phyloP scores from a whole-genome alignment of 192 early-diverging fungal genomes.

The Backusella liffmaniae region DNA sequence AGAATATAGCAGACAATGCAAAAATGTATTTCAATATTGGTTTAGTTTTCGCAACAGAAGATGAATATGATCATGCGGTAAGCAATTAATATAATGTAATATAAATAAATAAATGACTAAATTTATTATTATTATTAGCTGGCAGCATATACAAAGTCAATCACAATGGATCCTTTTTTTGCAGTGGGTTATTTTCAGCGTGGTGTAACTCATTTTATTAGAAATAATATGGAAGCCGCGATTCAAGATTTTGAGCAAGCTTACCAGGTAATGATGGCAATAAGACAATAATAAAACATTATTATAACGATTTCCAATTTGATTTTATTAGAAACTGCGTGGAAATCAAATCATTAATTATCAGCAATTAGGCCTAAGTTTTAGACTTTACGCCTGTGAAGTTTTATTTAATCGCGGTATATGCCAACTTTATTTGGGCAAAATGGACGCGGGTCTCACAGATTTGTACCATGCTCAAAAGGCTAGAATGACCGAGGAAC shows the following conservation, averaged over 20 bases:
- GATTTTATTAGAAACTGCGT: constrained; percentile 59
- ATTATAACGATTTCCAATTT: not conserved
- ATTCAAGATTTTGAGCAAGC: constrained; percentile 80
- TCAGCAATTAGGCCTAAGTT: constrained; percentile 87
- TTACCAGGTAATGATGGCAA: constrained; percentile 50
- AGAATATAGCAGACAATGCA: constrained; percentile 83
- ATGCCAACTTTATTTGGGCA: constrained; percentile 71
- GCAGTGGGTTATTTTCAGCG: constrained; percentile 92
- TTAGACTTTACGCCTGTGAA: constrained; percentile 87
- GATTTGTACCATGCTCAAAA: constrained; percentile 71
- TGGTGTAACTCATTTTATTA: constrained; percentile 79
- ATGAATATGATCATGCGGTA: constrained; percentile 82
- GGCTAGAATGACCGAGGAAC: constrained; percentile 63
- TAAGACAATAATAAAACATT: not conserved
- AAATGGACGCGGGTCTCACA: constrained; percentile 63
- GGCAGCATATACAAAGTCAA: constrained; percentile 68
- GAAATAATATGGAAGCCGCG: constrained; percentile 66
- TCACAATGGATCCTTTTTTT: constrained; percentile 81
- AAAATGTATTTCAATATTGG: constrained; percentile 98
- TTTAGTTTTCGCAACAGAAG: constrained; percentile 69
- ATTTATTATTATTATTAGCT: constrained; percentile 53
- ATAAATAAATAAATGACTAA: constrained; percentile 9
- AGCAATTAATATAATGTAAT: constrained; percentile 35
- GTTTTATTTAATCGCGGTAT: constrained; percentile 90
- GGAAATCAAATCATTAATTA: constrained; percentile 93